phyloP scores from a whole-genome alignment of 2,329 filamentous ascomycete species.

The Ophiostoma himal-ulmi region DNA sequence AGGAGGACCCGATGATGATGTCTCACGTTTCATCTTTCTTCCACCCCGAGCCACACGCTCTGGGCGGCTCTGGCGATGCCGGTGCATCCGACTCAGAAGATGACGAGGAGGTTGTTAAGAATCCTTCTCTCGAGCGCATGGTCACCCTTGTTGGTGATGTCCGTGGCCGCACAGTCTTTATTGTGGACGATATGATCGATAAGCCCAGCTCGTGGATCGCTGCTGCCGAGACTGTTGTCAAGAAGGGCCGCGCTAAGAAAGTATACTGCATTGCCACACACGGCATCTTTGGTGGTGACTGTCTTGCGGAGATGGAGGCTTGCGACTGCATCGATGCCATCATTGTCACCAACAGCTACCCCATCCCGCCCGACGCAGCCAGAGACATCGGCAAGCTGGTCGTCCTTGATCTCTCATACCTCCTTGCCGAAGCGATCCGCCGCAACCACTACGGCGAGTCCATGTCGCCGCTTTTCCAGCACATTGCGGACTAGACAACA shows the following conservation, averaged over 20 bases:
- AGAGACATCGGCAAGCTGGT: conserved; percentile 74
- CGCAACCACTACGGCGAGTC: conserved; percentile 95
- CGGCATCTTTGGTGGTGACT: conserved; percentile 85
- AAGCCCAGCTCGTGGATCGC: conserved; percentile 96
- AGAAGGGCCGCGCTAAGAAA: conserved; percentile 82
- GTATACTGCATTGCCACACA: conserved; percentile 98
- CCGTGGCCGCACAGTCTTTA: conserved; percentile 77
- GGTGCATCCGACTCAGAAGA: conserved; percentile 84
- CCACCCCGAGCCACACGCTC: conserved; percentile 58
- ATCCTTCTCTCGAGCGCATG: conserved; percentile 80
- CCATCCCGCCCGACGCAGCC: conserved; percentile 70
- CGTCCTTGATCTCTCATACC: conserved; percentile 78
- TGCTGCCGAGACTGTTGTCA: conserved; percentile 92
- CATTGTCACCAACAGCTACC: conserved; percentile 95
- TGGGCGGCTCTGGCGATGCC: conserved; percentile 80
- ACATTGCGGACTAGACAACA: conserved; percentile 48
- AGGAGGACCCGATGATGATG: conserved; percentile 77
- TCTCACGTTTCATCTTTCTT: conserved; percentile 78
- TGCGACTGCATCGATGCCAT: conserved; percentile 93
- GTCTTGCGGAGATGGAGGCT: conserved; percentile 79
- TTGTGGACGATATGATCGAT: conserved; percentile 99
- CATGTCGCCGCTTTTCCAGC: conserved; percentile 64
- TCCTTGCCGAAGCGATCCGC: conserved; percentile 87
- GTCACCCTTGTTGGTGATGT: conserved; percentile 98
- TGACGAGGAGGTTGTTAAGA: conserved; percentile 61